Evolutionary conservation across 345 rosid genomes (phyloP).

Genomic region (Camelina laxa): DNA sequence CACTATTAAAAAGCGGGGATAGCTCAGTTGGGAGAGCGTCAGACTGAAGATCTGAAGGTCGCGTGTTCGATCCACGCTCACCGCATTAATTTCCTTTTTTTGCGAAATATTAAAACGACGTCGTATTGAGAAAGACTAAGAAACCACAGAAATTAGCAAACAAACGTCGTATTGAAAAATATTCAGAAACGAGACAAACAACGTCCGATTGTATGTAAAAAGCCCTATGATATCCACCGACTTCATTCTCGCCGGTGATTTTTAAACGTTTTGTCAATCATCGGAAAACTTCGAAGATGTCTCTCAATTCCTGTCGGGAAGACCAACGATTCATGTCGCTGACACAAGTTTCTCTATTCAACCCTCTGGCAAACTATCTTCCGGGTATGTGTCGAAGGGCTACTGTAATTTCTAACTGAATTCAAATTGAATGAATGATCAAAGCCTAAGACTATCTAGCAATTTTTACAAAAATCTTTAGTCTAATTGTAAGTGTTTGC

Average conservation of each 20-base stretch:
- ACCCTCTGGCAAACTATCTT: not conserved
- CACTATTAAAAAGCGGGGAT: conserved; percentile 70
- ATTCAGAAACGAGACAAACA: too few relatives aligned
- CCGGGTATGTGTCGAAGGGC: not conserved
- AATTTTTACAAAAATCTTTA: not conserved
- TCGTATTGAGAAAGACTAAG: not conserved
- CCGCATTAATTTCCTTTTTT: conserved; percentile 46
- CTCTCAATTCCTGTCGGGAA: not conserved
- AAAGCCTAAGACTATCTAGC: not conserved
- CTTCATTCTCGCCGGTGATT: not conserved
- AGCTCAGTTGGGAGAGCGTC: conserved; percentile 93
- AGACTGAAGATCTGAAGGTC: conserved; percentile 99
- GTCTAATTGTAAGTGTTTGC: not conserved
- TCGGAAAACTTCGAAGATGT: not conserved
- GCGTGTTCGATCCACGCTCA: conserved; percentile 96
- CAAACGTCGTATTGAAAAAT: too few relatives aligned
- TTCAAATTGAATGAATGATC: not conserved
- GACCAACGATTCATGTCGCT: not conserved
- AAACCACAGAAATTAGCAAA: too few relatives aligned
- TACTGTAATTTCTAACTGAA: not conserved
- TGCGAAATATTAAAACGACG: not conserved
- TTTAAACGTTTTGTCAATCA: not conserved
- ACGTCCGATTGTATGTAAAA: too few relatives aligned
- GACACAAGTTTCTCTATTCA: not conserved
- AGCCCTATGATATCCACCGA: not conserved